phyloP scores from a whole-genome alignment of 202 grass and related monocot species.

The Elaeis oleifera region DNA sequence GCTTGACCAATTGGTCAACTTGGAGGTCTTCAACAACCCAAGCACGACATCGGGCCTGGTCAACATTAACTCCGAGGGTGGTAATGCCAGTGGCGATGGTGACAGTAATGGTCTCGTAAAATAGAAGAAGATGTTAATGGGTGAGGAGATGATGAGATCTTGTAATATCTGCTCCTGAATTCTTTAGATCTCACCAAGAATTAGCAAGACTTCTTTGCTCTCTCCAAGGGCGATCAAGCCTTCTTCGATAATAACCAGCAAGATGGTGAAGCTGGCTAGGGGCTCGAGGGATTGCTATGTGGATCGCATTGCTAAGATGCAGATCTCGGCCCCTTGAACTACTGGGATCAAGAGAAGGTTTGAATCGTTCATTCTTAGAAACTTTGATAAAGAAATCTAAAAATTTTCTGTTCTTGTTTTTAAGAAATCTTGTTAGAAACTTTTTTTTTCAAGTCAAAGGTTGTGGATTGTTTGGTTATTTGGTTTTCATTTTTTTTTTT shows the following conservation, averaged over 20 bases:
- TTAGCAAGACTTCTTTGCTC: background rate
- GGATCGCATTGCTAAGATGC: slow-evolving; percentile 2
- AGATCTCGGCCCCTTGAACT: background rate
- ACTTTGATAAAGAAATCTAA: background rate
- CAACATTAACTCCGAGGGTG: background rate
- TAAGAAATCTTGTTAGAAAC: no score
- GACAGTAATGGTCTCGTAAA: background rate
- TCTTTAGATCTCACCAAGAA: slow-evolving; percentile 1
- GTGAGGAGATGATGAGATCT: background rate
- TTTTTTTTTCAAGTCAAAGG: no score
- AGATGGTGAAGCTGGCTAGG: background rate
- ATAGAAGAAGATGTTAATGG: background rate
- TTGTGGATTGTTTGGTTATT: no score
- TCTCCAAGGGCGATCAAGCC: background rate
- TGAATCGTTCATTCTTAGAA: background rate
- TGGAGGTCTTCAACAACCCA: slow-evolving; percentile 4
- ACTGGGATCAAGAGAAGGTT: slow-evolving; percentile 38
- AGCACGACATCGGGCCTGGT: no score
- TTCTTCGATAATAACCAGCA: slow-evolving; percentile 6
- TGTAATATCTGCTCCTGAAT: background rate
- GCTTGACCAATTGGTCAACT: slow-evolving; percentile 11
- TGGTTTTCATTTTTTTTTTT: no score
- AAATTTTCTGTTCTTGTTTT: no score
- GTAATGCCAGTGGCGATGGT: background rate
- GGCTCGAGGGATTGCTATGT: background rate